These are phyloP conservation scores for Rhizopus sp. DNA, from an alignment of 371 early-diverging fungal species.

Conservation along the genomic window DNA sequence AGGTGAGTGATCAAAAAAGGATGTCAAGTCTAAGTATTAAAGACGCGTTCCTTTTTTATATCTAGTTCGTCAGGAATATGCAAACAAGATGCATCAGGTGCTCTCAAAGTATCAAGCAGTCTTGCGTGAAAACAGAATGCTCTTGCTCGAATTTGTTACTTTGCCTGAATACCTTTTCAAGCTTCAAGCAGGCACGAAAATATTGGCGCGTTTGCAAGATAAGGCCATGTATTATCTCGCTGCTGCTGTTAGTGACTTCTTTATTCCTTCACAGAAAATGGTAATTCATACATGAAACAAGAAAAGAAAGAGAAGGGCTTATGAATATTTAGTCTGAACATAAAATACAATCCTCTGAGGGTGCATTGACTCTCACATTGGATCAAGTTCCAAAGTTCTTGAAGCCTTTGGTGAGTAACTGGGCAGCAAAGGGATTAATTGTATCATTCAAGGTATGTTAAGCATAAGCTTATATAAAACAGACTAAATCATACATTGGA, in stretches of 20 bases:
- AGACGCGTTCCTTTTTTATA: neutral
- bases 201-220: constrained; percentile 65
- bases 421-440: constrained; percentile 86
- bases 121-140: constrained; percentile 63
- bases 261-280: constrained; percentile 90
- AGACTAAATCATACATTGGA: neutral
- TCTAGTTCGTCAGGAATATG: constrained; percentile 63
- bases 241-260: constrained; percentile 98
- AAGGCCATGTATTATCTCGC: constrained; percentile 94
- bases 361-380: constrained; percentile 80
- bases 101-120: constrained; percentile 61
- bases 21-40: neutral
- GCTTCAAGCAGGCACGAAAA: constrained; percentile 72
- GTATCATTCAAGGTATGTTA: constrained; percentile 90
- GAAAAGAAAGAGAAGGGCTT: neutral
- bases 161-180: constrained; percentile 92
- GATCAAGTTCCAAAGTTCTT: constrained; percentile 98
- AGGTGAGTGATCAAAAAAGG: constrained; percentile 38
- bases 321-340: constrained; percentile 69
- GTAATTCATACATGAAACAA: constrained; percentile 30
- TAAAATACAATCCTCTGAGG: constrained; percentile 94
- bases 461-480: neutral
- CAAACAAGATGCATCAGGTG: constrained; percentile 61
- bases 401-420: constrained; percentile 87
- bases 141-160: constrained; percentile 87